Percentiles rank a stretch among this genome's conserved stretches.
These are phyloP conservation scores for Cardamine occulta DNA, from an alignment of 345 rosid genomes.

Conservation along the genomic window DNA sequence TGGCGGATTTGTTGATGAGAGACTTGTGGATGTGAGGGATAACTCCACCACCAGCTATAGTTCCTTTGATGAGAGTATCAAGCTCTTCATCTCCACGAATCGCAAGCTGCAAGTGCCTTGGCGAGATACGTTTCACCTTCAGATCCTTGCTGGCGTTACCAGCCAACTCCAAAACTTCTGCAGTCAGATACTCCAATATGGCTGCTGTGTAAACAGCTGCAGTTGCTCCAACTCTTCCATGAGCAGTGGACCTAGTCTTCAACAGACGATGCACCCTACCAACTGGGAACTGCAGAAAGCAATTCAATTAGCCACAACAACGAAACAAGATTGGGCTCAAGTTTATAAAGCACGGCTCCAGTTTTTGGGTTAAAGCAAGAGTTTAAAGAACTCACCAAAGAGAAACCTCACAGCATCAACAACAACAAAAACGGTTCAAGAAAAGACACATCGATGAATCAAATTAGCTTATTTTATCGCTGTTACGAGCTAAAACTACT, in stretches of 20 bases:
- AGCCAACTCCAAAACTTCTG: conserved; percentile 71
- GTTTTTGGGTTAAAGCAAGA: not conserved
- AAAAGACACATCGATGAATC: conserved; percentile 3
- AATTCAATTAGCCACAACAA: not conserved
- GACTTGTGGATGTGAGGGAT: conserved; percentile 81
- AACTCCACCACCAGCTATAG: conserved; percentile 77
- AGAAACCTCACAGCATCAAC: conserved; percentile 5
- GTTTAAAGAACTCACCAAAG: not conserved
- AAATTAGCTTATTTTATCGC: not conserved
- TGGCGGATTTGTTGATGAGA: conserved; percentile 72
- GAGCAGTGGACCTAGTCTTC: conserved; percentile 62
- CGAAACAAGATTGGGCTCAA: not conserved
- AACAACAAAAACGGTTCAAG: conserved; percentile 6
- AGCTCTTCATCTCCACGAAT: conserved; percentile 79
- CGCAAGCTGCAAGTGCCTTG: conserved; percentile 74
- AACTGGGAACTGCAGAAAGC: conserved; percentile 57
- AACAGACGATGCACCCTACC: conserved; percentile 71
- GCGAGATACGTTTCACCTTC: conserved; percentile 73
- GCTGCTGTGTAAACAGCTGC: conserved; percentile 83
- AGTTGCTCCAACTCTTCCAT: conserved; percentile 78
- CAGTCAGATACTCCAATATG: conserved; percentile 66
- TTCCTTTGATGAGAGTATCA: conserved; percentile 73
- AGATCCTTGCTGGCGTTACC: conserved; percentile 78
- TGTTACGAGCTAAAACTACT: not conserved
- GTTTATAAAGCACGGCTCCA: not conserved